A percentile compares a stretch with the other conserved stretches of the same genome.
phyloP scores from a whole-genome alignment of 768 basidiomycete species.

The Peribolospora kevripleyi region DNA sequence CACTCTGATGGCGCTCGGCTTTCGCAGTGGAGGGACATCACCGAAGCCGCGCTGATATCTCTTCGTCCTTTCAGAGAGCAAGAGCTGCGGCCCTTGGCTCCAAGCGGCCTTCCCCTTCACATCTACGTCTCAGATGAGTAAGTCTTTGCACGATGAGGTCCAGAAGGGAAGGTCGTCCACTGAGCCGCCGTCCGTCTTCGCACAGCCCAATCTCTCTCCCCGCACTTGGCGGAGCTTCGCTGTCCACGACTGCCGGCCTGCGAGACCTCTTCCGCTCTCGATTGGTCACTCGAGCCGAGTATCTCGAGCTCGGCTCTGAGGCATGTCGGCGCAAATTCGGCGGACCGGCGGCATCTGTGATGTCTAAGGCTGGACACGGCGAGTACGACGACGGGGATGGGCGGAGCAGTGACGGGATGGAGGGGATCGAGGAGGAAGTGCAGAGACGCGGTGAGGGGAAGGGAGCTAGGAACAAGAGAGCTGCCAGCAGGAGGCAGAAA shows the following conservation, averaged over 20 bases:
- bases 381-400: not conserved
- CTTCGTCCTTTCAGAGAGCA: constrained; percentile 26
- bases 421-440: too few relatives aligned
- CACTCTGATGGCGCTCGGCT: not conserved
- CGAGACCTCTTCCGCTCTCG: constrained; percentile 27
- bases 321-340: constrained; percentile 52
- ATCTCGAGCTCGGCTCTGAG: constrained; percentile 54
- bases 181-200: constrained; percentile 16
- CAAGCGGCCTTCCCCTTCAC: constrained; percentile 49
- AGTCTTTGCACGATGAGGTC: constrained; percentile 16
- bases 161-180: not conserved
- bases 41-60: constrained; percentile 9
- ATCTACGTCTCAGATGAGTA: constrained; percentile 53
- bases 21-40: constrained; percentile 1
- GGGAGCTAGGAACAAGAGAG: too few relatives aligned
- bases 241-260: constrained; percentile 30
- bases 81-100: constrained; percentile 58
- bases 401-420: too few relatives aligned
- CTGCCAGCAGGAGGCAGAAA: too few relatives aligned
- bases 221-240: constrained; percentile 6
- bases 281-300: constrained; percentile 55
- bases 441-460: too few relatives aligned
- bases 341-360: constrained; percentile 6
- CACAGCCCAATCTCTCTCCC: not conserved
- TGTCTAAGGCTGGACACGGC: too few relatives aligned